These are phyloP conservation scores for Cladophialophora psammophila DNA, from an alignment of 2,329 filamentous ascomycete genomes.

Conservation along the genomic window DNA sequence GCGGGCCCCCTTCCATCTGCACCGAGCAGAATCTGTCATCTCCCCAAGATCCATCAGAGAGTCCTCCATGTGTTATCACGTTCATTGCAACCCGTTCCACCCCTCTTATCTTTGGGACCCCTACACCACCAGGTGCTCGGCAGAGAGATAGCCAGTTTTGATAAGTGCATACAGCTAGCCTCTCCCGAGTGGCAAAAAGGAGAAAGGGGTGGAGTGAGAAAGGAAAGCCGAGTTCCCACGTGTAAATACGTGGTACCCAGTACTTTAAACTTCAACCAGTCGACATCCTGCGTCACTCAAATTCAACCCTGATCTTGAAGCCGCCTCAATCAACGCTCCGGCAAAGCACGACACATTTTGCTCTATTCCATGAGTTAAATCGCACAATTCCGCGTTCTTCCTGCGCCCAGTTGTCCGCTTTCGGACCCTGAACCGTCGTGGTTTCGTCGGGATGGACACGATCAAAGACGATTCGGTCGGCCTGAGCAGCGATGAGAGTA, in stretches of 20 bases:
- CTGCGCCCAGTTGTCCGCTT: neutral
- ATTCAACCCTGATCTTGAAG: neutral
- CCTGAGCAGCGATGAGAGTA: constrained; percentile 29
- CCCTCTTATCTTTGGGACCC: constrained; percentile 9
- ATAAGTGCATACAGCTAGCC: constrained; percentile 8
- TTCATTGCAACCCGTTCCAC: neutral
- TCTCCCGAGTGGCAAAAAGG: constrained; percentile 3
- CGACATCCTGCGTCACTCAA: neutral
- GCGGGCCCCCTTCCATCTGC: constrained; percentile 5
- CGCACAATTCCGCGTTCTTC: neutral
- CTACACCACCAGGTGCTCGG: neutral
- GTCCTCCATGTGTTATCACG: constrained; percentile 4
- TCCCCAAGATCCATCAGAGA: neutral
- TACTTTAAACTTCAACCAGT: neutral
- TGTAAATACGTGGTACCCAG: neutral
- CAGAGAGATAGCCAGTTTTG: neutral
- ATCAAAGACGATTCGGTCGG: constrained; percentile 27
- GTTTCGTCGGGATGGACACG: constrained; percentile 24
- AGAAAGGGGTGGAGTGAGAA: constrained; percentile 2
- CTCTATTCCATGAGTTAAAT: constrained; percentile 24
- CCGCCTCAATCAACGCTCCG: neutral
- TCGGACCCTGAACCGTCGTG: neutral
- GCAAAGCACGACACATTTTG: neutral
- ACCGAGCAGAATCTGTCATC: constrained; percentile 6
- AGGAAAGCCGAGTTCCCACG: neutral